Evolutionary conservation across 176 grass and related monocot genomes (phyloP).

Genomic region (Oryza rufipogon): DNA sequence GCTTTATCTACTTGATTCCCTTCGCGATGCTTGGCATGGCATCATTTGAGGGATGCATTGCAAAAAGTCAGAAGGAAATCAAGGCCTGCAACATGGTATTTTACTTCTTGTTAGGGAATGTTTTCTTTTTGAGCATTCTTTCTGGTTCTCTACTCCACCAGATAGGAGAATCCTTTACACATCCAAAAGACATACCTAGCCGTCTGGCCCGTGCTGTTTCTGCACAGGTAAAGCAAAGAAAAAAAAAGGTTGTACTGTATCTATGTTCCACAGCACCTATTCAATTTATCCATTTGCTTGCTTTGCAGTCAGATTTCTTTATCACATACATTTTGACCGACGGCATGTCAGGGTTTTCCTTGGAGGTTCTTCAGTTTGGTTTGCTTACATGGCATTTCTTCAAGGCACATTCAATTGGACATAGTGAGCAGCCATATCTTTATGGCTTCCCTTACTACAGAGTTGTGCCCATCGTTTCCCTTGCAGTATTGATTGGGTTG

Average conservation of each 20-base stretch:
- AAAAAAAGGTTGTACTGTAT: not conserved
- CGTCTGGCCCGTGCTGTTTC: constrained; percentile 84
- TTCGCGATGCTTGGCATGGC: constrained; percentile 76
- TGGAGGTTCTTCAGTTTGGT: constrained; percentile 85
- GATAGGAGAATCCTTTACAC: constrained; percentile 76
- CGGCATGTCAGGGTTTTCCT: constrained; percentile 89
- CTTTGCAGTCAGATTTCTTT: constrained; percentile 92
- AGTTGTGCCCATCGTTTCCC: constrained; percentile 79
- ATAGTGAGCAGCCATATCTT: constrained; percentile 57
- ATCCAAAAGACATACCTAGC: constrained; percentile 85
- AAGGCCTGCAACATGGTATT: constrained; percentile 91
- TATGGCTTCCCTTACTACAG: constrained; percentile 83
- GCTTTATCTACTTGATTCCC: constrained; percentile 84
- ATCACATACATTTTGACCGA: constrained; percentile 95
- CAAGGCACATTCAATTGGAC: constrained; percentile 44
- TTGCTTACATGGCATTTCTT: constrained; percentile 72
- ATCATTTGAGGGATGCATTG: constrained; percentile 69
- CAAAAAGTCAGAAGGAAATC: constrained; percentile 73
- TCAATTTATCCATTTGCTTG: constrained; percentile 26
- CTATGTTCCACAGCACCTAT: constrained; percentile 6
- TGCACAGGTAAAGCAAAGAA: constrained; percentile 61
- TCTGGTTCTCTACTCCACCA: constrained; percentile 82
- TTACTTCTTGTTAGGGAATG: constrained; percentile 94
- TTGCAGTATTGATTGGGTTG: constrained; percentile 84
- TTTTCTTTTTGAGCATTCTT: constrained; percentile 85